Conservation (phyloP, 768 basidiomycete genomes). For the Lactarius psammicola region DNA sequence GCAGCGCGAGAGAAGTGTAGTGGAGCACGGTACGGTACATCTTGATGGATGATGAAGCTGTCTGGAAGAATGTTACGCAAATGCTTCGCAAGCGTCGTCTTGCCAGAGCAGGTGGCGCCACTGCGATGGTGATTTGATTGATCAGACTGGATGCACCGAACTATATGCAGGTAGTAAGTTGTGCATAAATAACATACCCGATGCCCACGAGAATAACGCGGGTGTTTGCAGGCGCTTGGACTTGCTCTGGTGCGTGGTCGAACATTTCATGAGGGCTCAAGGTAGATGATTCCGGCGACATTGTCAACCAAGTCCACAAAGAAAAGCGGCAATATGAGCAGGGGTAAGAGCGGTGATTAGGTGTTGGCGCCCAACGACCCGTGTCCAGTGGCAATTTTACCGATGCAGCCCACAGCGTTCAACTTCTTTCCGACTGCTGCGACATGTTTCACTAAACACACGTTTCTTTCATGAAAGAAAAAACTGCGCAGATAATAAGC, state of each 20-base stretch:
- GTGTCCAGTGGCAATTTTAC: constrained; percentile 1
- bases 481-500: background rate
- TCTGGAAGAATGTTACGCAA: constrained; percentile 68
- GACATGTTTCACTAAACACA: constrained; percentile 15
- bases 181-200: constrained; percentile 34
- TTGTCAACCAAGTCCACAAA: background rate
- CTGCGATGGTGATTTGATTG: constrained; percentile 39
- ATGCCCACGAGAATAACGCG: constrained; percentile 48
- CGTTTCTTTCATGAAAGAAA: background rate
- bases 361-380: background rate
- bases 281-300: background rate
- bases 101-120: constrained; percentile 92
- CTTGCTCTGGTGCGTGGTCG: background rate
- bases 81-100: constrained; percentile 94
- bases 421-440: background rate
- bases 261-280: background rate
- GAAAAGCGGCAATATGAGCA: background rate
- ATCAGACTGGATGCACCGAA: background rate
- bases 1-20: background rate
- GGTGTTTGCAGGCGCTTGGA: constrained; percentile 33
- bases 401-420: background rate
- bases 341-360: constrained; percentile 2
- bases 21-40: constrained; percentile 51
- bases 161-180: background rate
- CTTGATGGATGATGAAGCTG: constrained; percentile 88